Evolutionary conservation across 331 rosid species (phyloP).

Genomic region (Rosa hybrid): DNA sequence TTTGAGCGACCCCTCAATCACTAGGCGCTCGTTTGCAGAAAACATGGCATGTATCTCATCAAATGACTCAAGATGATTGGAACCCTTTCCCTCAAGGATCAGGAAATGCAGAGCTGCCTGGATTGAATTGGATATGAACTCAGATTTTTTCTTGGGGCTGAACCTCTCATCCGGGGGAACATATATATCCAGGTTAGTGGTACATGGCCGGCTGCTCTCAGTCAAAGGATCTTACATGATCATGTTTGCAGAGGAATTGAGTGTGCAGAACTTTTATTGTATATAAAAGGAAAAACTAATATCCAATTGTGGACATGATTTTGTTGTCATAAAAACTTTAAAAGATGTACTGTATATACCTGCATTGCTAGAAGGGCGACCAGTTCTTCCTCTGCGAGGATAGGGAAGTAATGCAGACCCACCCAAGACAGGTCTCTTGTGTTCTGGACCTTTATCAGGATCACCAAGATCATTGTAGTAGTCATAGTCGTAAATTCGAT

Average conservation of each 20-base stretch:
- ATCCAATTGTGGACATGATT: not conserved
- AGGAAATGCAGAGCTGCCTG: constrained; percentile 48
- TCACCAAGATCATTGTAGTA: constrained; percentile 54
- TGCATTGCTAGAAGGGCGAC: constrained; percentile 32
- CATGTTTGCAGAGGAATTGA: not conserved
- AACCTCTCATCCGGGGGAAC: constrained; percentile 72
- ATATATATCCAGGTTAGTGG: constrained; percentile 35
- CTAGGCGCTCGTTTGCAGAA: constrained; percentile 40
- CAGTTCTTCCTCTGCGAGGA: constrained; percentile 72
- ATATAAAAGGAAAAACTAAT: not conserved
- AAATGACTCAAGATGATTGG: constrained; percentile 44
- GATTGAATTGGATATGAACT: constrained; percentile 43
- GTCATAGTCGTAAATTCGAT: constrained; percentile 63
- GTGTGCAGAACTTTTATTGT: not conserved
- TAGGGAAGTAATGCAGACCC: constrained; percentile 52
- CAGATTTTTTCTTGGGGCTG: constrained; percentile 49
- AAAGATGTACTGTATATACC: constrained; percentile 32
- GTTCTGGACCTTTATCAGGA: constrained; percentile 44
- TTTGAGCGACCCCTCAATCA: constrained; percentile 39
- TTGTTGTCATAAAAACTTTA: not conserved
- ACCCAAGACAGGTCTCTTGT: constrained; percentile 51
- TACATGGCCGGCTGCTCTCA: constrained; percentile 48
- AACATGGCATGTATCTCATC: constrained; percentile 45
- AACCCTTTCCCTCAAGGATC: constrained; percentile 32
- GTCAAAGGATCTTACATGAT: constrained; percentile 33